Evolutionary conservation across 148 eudicot genomes (phyloP).

Genomic region (Oxyria digyna): DNA sequence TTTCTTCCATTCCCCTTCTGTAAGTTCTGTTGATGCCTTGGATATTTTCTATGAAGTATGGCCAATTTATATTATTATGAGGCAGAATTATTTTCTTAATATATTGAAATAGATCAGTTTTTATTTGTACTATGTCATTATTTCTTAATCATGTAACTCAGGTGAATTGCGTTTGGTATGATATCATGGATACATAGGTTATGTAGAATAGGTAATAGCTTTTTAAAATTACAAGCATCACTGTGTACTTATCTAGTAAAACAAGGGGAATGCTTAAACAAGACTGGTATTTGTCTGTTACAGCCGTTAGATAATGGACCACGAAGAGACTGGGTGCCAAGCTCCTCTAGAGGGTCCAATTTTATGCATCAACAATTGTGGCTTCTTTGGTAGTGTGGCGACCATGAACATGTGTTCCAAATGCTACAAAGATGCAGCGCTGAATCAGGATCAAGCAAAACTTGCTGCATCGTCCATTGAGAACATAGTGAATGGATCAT

Average conservation of each 20-base stretch:
- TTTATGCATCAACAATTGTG: constrained; percentile 29
- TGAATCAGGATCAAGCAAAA: constrained; percentile 30
- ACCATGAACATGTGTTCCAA: constrained; percentile 44
- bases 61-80: too few relatives aligned
- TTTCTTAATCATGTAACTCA: neutral
- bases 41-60: neutral
- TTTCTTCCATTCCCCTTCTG: neutral
- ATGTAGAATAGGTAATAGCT: neutral
- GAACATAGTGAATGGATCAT: constrained; percentile 25
- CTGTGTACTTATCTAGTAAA: neutral
- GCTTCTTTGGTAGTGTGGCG: constrained; percentile 34
- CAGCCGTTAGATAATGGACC: constrained; percentile 25
- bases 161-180: neutral
- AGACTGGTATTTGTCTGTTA: neutral
- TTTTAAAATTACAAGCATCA: neutral
- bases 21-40: neutral
- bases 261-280: neutral
- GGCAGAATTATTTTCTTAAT: too few relatives aligned
- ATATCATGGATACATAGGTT: neutral
- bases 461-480: constrained; percentile 30
- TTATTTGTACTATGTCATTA: neutral
- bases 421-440: constrained; percentile 26
- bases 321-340: constrained; percentile 38
- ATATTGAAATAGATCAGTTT: neutral
- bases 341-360: constrained; percentile 31